phyloP scores from a whole-genome alignment of 768 basidiomycete genomes.

The Amanita pallidorosea region DNA sequence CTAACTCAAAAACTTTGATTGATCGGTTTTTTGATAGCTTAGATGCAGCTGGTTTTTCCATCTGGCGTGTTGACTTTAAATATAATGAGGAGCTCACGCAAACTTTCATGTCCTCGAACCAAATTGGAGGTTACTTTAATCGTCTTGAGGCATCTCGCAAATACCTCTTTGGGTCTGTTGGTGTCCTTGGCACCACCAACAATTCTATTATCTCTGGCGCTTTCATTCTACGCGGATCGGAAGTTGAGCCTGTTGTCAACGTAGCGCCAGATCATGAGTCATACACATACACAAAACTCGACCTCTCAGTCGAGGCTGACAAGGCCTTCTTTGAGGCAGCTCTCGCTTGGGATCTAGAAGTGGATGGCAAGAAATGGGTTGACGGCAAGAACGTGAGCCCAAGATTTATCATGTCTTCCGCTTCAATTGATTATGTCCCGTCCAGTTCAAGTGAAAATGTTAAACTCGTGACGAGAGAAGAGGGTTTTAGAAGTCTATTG shows the following conservation, averaged over 20 bases:
- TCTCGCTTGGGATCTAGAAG: constrained; percentile 86
- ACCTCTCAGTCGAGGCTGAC: constrained; percentile 61
- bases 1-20: too few species aligned
- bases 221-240: constrained; percentile 76
- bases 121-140: constrained; percentile 93
- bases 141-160: constrained; percentile 95
- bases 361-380: constrained; percentile 83
- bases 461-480: neutral
- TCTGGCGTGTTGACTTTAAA: constrained; percentile 93
- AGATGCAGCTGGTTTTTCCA: constrained; percentile 82
- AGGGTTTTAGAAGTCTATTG: neutral
- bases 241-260: constrained; percentile 56
- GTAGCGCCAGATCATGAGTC: constrained; percentile 90
- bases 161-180: constrained; percentile 89
- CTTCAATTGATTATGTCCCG: constrained; percentile 3
- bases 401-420: neutral
- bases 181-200: constrained; percentile 77
- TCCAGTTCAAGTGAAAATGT: constrained; percentile 23
- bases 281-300: constrained; percentile 70
- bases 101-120: constrained; percentile 92
- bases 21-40: constrained; percentile 37
- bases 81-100: constrained; percentile 91
- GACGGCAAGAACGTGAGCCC: constrained; percentile 81
- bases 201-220: constrained; percentile 75
- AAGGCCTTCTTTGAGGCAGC: constrained; percentile 90